A percentile compares a stretch with the other conserved stretches of the same genome.
These are phyloP conservation scores for Annulohypoxylon stygium DNA, from an alignment of 495 filamentous ascomycete species.

Conservation along the genomic window DNA sequence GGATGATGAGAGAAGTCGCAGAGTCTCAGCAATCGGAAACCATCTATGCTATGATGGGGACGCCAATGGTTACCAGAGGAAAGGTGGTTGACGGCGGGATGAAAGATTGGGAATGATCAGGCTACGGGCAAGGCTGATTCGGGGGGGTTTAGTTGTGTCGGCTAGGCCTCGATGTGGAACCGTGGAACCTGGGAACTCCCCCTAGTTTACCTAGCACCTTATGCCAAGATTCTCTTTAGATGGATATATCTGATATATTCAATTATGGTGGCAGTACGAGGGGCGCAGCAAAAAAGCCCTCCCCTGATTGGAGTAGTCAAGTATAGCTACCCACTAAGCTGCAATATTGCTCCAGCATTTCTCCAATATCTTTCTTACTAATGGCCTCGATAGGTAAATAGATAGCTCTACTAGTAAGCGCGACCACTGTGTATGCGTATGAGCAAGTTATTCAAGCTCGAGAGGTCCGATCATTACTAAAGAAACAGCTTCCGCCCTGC, in stretches of 20 bases:
- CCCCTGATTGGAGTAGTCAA: neutral
- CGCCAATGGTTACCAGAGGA: conserved; percentile 36
- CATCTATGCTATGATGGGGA: conserved; percentile 41
- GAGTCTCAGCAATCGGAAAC: conserved; percentile 24
- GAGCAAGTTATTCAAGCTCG: conserved; percentile 11
- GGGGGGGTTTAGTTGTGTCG: conserved; percentile 40
- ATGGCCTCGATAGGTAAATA: neutral
- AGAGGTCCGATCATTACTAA: conserved; percentile 31
- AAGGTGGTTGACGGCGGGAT: conserved; percentile 25
- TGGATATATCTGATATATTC: conserved; percentile 2
- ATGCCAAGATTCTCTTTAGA: conserved; percentile 14
- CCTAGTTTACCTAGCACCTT: neutral
- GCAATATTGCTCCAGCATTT: neutral
- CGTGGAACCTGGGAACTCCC: neutral
- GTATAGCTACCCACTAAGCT: neutral
- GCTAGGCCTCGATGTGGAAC: conserved; percentile 21
- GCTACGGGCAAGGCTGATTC: conserved; percentile 51
- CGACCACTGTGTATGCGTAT: neutral
- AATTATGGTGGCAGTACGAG: neutral
- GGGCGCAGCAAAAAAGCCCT: neutral
- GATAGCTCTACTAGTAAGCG: neutral
- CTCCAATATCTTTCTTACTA: neutral
- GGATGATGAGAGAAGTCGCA: conserved; percentile 20
- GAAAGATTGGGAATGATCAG: conserved; percentile 49
- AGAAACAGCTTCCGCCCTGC: conserved; percentile 17